phyloP scores from a whole-genome alignment of 2,329 filamentous ascomycete genomes.

The Verticillium longisporum region DNA sequence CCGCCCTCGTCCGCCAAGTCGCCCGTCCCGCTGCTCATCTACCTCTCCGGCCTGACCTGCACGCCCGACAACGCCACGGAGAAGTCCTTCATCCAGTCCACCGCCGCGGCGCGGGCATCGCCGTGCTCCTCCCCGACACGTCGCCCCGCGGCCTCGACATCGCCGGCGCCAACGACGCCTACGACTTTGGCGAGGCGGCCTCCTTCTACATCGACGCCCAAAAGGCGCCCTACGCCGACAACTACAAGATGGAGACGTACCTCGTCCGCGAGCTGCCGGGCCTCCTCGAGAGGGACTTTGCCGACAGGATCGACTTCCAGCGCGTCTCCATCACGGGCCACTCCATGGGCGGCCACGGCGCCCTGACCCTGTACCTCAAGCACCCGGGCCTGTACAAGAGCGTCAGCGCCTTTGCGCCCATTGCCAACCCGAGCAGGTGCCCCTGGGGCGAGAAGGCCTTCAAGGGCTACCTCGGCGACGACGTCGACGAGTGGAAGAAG shows the following conservation, averaged over 20 bases:
- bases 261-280: slow-evolving; percentile 81
- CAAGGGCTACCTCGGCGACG: slow-evolving; percentile 75
- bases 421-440: slow-evolving; percentile 76
- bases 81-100: slow-evolving; percentile 85
- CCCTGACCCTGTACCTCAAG: slow-evolving; percentile 84
- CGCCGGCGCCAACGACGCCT: slow-evolving; percentile 77
- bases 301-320: slow-evolving; percentile 56
- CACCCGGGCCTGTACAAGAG: slow-evolving; percentile 86
- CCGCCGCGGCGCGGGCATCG: slow-evolving; percentile 72
- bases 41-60: slow-evolving; percentile 91
- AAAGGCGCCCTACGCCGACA: slow-evolving; percentile 60
- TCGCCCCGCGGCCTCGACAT: slow-evolving; percentile 79
- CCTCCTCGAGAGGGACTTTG: slow-evolving; percentile 65
- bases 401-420: slow-evolving; percentile 85
- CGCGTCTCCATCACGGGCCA: slow-evolving; percentile 85
- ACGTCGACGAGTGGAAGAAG: slow-evolving; percentile 72
- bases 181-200: slow-evolving; percentile 87
- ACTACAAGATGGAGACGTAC: slow-evolving; percentile 96
- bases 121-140: slow-evolving; percentile 93
- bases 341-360: slow-evolving; percentile 96
- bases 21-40: slow-evolving; percentile 77
- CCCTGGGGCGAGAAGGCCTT: slow-evolving; percentile 98
- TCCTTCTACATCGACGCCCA: slow-evolving; percentile 94
- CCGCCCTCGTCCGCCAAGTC: slow-evolving; percentile 59
- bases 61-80: slow-evolving; percentile 80